These are phyloP conservation scores for Colletotrichum sojae DNA, from an alignment of 2,329 filamentous ascomycete genomes.

Conservation along the genomic window DNA sequence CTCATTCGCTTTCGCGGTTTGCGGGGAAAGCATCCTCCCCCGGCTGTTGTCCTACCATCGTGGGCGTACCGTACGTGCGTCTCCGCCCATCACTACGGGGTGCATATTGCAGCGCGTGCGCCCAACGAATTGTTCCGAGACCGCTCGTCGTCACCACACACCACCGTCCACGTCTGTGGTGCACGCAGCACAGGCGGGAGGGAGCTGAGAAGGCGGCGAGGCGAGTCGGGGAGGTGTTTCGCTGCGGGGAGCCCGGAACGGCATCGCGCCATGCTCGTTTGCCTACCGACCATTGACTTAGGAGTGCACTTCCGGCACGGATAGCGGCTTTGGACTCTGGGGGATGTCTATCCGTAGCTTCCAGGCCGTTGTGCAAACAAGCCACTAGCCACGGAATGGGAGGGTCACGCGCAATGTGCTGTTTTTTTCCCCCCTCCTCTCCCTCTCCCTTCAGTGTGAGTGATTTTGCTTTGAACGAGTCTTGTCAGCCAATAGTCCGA, in stretches of 20 bases:
- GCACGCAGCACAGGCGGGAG: conserved; percentile 2
- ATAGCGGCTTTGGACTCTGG: conserved; percentile 5
- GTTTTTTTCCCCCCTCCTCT: not conserved
- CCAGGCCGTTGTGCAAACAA: not conserved
- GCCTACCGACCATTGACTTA: not conserved
- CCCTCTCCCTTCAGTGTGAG: not conserved
- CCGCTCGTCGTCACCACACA: conserved; percentile 19
- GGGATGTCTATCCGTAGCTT: no score
- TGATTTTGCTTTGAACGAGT: not conserved
- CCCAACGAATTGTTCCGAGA: conserved; percentile 30
- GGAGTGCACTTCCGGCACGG: not conserved
- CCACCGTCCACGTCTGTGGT: not conserved
- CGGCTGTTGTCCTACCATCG: conserved; percentile 11
- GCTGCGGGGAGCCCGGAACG: conserved; percentile 23
- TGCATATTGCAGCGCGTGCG: conserved; percentile 28
- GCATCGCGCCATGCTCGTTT: conserved; percentile 15
- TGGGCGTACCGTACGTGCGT: conserved; percentile 7
- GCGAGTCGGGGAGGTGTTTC: conserved; percentile 16
- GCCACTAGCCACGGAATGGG: conserved; percentile 19
- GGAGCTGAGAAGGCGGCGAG: conserved; percentile 26
- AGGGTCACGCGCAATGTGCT: conserved; percentile 32
- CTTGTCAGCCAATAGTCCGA: conserved; percentile 9
- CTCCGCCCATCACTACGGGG: conserved; percentile 26
- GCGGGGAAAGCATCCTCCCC: conserved; percentile 18
- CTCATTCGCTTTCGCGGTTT: conserved; percentile 11